phyloP scores from a whole-genome alignment of 495 filamentous ascomycete species.

The Lineolata rhizophorae region DNA sequence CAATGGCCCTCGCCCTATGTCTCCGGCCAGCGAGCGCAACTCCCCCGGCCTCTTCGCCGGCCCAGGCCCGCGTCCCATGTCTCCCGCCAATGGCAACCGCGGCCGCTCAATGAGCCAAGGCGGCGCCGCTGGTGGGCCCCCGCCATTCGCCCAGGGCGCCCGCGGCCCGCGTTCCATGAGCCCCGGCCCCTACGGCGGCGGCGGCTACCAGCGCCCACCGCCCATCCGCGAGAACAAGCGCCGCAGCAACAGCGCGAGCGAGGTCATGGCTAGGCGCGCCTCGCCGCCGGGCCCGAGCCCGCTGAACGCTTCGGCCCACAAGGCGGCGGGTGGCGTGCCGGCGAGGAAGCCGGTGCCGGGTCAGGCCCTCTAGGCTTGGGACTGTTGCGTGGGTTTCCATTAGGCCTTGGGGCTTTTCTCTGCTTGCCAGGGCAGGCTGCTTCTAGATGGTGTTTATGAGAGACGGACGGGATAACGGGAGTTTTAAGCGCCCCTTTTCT shows the following conservation, averaged over 20 bases:
- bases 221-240: conserved; percentile 22
- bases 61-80: conserved; percentile 20
- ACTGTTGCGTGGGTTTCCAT: too few species aligned
- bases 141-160: conserved; percentile 24
- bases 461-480: too few species aligned
- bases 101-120: conserved; percentile 4
- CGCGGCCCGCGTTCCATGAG: conserved; percentile 18
- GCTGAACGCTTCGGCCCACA: conserved; percentile 26
- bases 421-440: too few species aligned
- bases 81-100: conserved; percentile 15
- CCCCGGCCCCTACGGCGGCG: conserved; percentile 28
- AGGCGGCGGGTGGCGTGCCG: conserved; percentile 7
- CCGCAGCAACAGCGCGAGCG: conserved; percentile 22
- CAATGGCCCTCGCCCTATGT: conserved; percentile 22
- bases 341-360: conserved; percentile 20
- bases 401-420: too few species aligned
- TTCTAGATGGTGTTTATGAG: too few species aligned
- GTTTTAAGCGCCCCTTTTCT: too few species aligned
- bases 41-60: too few species aligned
- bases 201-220: conserved; percentile 21
- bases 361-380: too few species aligned
- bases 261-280: conserved; percentile 20
- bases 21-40: conserved; percentile 18
- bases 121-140: conserved; percentile 12
- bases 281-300: conserved; percentile 38